Evolutionary conservation across 202 grass and related monocot species (phyloP).

Genomic region (Digitaria exilis): DNA sequence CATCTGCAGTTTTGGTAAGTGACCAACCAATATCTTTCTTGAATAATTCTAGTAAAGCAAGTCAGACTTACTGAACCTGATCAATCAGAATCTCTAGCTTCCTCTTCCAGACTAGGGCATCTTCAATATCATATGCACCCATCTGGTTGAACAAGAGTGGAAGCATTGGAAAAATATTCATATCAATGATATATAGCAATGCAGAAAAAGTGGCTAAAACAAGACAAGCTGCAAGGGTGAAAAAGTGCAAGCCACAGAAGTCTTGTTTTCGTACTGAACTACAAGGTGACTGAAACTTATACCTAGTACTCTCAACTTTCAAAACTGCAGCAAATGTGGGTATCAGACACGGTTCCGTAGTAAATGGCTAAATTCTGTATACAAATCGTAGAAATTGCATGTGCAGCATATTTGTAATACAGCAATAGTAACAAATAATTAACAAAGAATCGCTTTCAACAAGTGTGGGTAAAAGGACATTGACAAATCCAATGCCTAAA

Average conservation of each 20-base stretch:
- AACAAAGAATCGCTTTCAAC: not conserved
- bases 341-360: not conserved
- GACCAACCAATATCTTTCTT: conserved; percentile 7
- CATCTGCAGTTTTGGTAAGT: not conserved
- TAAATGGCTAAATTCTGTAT: not conserved
- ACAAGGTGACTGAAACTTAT: conserved; percentile 1
- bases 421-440: conserved; percentile 9
- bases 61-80: conserved; percentile 58
- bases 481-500: conserved; percentile 21
- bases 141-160: conserved; percentile 61
- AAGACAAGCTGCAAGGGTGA: not conserved
- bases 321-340: not conserved
- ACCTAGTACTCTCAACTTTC: not conserved
- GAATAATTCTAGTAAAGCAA: conserved; percentile 2
- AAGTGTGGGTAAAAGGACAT: too few species aligned
- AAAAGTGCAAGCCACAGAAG: not conserved
- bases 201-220: conserved; percentile 3
- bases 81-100: conserved; percentile 89
- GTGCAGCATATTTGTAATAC: conserved; percentile 32
- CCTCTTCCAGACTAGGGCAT: conserved; percentile 79
- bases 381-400: not conserved
- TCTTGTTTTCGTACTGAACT: not conserved
- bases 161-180: conserved; percentile 13
- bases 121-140: conserved; percentile 81
- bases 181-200: conserved; percentile 11